Evolutionary conservation across 2,329 filamentous ascomycete species (phyloP).

Genomic region (Aspergillus novoparasiticus): DNA sequence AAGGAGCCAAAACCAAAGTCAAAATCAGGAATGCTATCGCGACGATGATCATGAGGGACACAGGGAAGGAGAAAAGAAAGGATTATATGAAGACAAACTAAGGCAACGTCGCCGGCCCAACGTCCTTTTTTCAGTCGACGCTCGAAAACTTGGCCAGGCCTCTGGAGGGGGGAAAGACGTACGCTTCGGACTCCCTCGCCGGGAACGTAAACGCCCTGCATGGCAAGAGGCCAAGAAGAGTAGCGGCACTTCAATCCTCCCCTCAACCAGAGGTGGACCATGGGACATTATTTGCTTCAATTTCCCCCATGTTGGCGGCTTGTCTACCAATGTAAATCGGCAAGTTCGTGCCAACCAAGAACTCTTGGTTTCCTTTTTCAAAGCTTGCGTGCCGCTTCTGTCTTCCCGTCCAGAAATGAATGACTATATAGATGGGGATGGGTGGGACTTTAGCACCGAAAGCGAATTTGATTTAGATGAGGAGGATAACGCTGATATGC

Average conservation of each 20-base stretch:
- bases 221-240: conserved; percentile 24
- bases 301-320: conserved; percentile 93
- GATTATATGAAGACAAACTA: conserved; percentile 2
- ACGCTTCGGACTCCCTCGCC: conserved; percentile 41
- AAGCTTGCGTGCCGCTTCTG: conserved; percentile 45
- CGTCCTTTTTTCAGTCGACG: conserved; percentile 48
- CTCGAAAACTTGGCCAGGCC: conserved; percentile 42
- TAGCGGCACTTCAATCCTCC: background rate
- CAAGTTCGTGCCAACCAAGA: conserved; percentile 90
- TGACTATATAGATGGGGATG: conserved; percentile 27
- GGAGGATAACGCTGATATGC: conserved; percentile 17
- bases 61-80: background rate
- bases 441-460: conserved; percentile 28
- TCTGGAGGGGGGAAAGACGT: conserved; percentile 46
- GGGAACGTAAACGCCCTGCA: conserved; percentile 33
- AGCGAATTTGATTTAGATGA: conserved; percentile 22
- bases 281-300: conserved; percentile 90
- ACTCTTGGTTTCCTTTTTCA: conserved; percentile 53
- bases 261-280: conserved; percentile 33
- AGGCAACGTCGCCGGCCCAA: conserved; percentile 22
- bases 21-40: background rate
- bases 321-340: conserved; percentile 88
- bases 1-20: conserved; percentile 17
- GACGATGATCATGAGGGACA: background rate
- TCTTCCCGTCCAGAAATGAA: conserved; percentile 31